Base-by-base conservation (phyloP, 768 basidiomycete species). In the Obba rivulosa region DNA sequence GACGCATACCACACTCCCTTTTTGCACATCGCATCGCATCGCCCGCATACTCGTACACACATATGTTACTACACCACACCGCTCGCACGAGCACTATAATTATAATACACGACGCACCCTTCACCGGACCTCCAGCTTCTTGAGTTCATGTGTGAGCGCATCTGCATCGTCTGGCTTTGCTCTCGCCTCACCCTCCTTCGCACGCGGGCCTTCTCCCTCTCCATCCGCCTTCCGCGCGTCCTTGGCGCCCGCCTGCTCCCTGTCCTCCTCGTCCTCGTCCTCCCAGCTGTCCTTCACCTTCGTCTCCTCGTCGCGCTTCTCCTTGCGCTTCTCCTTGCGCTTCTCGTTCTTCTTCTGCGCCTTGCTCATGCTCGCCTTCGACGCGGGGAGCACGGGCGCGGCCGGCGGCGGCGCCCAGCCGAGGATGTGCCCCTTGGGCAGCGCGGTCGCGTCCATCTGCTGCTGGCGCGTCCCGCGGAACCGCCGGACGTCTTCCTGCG, bases 401-500 rank as follows among this genome's bases (percentile, higher is more conserved):
- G 44, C 65, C 2, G 80, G 67, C 13, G 85, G 79, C 22, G 88
- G 77, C 11, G 76, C 69, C 88, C 89, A 90, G 38, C 92, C 87
- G 48, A 90, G 72, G 57, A 92, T 81, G 59, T 87, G 84, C n/a
- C 87, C 85, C 63, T 87, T 86, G 25, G 87, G 82, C 4, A 87
- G 66, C 2, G 76, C 54, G 54, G 67, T 76, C 21, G 75, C 65
- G 49, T 91, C 90, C 72, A 81, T 76, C 61, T 83, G 80, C 43
- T 81, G 75, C 63, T 91, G 88, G 45, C 82, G 80, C 39, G 81
- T 78, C 36, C 87, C 81, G 45, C 90, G 79, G 67, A 93, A 97
- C 41, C 84, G 81, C n/a, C 79, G 76, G 8, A 94, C 78, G 67
- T 97, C 93, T 66, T 97, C 93, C 67, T 93, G 91, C 0, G 93